Conservation (phyloP, 1,139 yeast genomes). For the Suhomyces yuchorum region DNA sequence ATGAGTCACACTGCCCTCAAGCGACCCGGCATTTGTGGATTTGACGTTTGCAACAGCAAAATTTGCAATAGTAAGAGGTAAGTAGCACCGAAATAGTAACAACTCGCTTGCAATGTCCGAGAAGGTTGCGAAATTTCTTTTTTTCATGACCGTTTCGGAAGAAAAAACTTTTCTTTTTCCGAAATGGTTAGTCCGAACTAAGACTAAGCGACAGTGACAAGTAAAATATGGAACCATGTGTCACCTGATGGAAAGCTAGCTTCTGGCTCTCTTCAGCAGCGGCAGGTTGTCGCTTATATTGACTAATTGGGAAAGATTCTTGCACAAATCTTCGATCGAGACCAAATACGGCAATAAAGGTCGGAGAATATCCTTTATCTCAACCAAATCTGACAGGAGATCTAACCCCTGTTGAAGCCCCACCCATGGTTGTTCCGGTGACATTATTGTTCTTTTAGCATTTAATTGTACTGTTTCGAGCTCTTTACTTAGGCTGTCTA, state of each 20-base stretch:
- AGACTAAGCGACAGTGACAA: neutral
- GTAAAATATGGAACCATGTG: neutral
- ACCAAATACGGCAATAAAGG: conserved; percentile 26
- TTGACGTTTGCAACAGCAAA: conserved; percentile 5
- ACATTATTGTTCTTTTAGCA: neutral
- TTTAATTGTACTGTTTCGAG: neutral
- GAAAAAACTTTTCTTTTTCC: conserved; percentile 1
- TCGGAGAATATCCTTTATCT: conserved; percentile 25
- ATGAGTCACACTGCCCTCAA: conserved; percentile 9
- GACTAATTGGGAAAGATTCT: conserved; percentile 1
- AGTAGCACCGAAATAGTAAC: conserved; percentile 10
- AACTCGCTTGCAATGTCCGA: conserved; percentile 8
- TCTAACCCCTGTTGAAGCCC: neutral
- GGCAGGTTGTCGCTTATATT: conserved; percentile 1
- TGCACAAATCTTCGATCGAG: conserved; percentile 18
- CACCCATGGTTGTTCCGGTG: neutral
- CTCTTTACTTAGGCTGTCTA: neutral
- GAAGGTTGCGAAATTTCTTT: conserved; percentile 3
- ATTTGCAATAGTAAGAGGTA: conserved; percentile 8
- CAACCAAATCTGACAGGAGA: conserved; percentile 8
- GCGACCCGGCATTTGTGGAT: conserved; percentile 6
- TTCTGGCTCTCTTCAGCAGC: neutral
- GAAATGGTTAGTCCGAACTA: neutral
- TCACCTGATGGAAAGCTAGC: conserved; percentile 1
- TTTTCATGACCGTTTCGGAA: conserved; percentile 1